These are phyloP conservation scores for Penicillium polonicum DNA, from an alignment of 2,329 filamentous ascomycete genomes.

Conservation along the genomic window DNA sequence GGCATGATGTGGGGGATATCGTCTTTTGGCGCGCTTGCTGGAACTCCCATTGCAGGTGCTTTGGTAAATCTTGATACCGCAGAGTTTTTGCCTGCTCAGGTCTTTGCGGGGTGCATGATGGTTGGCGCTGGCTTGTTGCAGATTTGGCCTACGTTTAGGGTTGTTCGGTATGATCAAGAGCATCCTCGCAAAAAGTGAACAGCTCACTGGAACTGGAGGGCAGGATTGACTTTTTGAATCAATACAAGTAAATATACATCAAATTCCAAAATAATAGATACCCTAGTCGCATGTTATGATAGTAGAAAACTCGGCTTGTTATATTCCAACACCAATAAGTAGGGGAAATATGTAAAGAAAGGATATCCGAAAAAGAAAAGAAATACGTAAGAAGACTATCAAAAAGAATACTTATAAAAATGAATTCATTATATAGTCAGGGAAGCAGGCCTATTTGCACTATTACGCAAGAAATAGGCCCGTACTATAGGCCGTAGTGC, in stretches of 20 bases:
- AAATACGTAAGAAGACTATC: too few relatives aligned
- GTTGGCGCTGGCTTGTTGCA: conserved; percentile 29
- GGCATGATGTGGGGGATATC: conserved; percentile 40
- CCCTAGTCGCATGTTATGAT: too few relatives aligned
- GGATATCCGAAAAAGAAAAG: too few relatives aligned
- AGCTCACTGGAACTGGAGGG: neutral
- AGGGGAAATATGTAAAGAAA: too few relatives aligned
- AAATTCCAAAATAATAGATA: too few relatives aligned
- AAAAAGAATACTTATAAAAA: too few relatives aligned
- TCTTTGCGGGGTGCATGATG: conserved; percentile 37
- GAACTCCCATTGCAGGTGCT: conserved; percentile 34
- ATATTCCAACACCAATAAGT: too few relatives aligned
- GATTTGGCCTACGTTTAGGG: conserved; percentile 28
- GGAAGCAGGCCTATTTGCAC: too few relatives aligned
- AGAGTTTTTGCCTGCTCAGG: conserved; percentile 30
- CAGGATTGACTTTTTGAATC: neutral
- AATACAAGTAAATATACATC: neutral
- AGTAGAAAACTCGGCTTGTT: too few relatives aligned
- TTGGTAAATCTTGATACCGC: conserved; percentile 29
- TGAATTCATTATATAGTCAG: too few relatives aligned
- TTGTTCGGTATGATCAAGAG: conserved; percentile 23
- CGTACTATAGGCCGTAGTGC: too few relatives aligned
- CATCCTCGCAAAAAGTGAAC: conserved; percentile 1
- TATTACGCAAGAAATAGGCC: too few relatives aligned
- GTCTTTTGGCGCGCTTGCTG: conserved; percentile 33